Conservation (phyloP, 192 early-diverging fungal species). For the Gonapodya prolifera region DNA sequence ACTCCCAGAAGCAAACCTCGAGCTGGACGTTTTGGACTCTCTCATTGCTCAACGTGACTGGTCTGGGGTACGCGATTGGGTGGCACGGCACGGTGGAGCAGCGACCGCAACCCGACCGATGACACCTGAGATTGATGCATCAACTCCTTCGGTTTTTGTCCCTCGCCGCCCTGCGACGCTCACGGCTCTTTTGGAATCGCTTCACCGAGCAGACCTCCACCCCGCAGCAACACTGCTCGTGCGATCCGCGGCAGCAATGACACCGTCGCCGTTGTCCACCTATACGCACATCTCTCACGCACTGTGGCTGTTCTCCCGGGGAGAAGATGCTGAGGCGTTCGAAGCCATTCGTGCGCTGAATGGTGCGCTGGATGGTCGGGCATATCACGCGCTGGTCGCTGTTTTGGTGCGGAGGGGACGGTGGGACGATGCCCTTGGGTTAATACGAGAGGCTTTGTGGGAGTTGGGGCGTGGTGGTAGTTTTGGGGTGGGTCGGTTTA, state of each 20-base stretch:
- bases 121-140: background rate
- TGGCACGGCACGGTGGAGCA: no score
- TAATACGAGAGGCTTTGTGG: background rate
- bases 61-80: no score
- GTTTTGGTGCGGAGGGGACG: background rate
- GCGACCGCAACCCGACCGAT: no score
- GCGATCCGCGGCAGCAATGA: no score
- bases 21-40: no score
- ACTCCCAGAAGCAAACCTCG: no score
- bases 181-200: background rate
- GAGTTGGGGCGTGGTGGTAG: background rate
- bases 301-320: background rate
- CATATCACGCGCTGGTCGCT: background rate
- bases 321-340: background rate
- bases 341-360: background rate
- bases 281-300: background rate
- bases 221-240: no score
- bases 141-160: background rate
- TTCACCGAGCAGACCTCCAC: background rate
- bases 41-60: no score
- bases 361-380: background rate
- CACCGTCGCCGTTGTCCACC: no score
- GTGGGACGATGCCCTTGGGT: background rate
- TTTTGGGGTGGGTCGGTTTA: background rate
- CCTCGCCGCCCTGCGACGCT: background rate